phyloP scores from a whole-genome alignment of 352 stramenopile species.

The Hyaloperonospora brassicae region DNA sequence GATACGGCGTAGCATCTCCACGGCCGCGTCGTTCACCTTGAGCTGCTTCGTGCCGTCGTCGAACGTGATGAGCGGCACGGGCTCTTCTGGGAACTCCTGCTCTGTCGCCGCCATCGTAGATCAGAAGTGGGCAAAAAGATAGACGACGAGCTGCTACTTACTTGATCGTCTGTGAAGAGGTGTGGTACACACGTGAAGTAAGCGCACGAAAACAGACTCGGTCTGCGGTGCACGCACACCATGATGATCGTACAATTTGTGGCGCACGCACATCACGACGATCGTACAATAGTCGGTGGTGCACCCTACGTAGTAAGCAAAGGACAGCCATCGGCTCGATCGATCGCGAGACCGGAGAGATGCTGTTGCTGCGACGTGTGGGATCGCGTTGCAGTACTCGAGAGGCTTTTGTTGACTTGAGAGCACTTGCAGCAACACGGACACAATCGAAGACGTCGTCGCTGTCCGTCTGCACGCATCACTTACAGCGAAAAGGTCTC shows the following conservation, averaged over 20 bases:
- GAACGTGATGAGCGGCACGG: slow-evolving; percentile 81
- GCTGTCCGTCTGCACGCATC: slow-evolving; percentile 14
- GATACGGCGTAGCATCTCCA: slow-evolving; percentile 58
- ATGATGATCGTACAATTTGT: too few species aligned
- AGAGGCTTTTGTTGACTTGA: slow-evolving; percentile 4
- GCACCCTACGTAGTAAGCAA: slow-evolving; percentile 3
- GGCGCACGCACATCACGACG: background rate
- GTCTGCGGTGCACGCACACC: too few species aligned
- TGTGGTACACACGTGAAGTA: too few species aligned
- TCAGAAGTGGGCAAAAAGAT: slow-evolving; percentile 5
- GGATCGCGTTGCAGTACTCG: slow-evolving; percentile 17
- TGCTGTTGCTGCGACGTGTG: slow-evolving; percentile 44
- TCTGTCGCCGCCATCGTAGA: slow-evolving; percentile 16
- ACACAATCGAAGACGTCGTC: slow-evolving; percentile 11
- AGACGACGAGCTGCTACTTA: background rate
- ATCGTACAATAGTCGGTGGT: background rate
- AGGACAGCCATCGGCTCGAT: slow-evolving; percentile 10
- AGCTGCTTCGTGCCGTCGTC: slow-evolving; percentile 74
- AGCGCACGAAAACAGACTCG: too few species aligned
- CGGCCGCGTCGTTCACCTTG: slow-evolving; percentile 71
- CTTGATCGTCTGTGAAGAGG: slow-evolving; percentile 8
- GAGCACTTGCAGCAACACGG: slow-evolving; percentile 5
- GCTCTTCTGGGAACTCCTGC: slow-evolving; percentile 60
- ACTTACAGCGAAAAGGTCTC: slow-evolving; percentile 8
- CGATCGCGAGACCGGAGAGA: slow-evolving; percentile 10